Evolutionary conservation across 179 eudicot species (phyloP).

Genomic region (Drosera spatulata): DNA sequence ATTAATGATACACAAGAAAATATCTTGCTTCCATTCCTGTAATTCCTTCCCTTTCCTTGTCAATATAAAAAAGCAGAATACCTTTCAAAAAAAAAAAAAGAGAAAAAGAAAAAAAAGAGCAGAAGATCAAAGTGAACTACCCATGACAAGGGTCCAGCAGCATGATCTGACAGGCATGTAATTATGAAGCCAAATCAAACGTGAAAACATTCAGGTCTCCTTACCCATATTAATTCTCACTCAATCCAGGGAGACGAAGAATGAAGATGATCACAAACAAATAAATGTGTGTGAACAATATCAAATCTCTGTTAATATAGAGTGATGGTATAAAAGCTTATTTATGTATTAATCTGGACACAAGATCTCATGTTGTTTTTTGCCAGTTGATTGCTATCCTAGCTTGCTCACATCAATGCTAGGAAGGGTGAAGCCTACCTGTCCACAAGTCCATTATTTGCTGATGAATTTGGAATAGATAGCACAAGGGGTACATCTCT

Average conservation of each 20-base stretch:
- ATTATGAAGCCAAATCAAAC: background rate
- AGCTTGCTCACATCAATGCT: background rate
- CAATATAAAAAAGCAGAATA: too few relatives aligned
- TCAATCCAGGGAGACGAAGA: too few relatives aligned
- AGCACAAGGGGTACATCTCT: slow-evolving; percentile 31
- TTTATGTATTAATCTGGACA: background rate
- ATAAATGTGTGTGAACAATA: too few relatives aligned
- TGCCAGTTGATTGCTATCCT: background rate
- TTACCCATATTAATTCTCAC: background rate
- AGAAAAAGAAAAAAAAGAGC: too few relatives aligned
- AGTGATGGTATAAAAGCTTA: too few relatives aligned
- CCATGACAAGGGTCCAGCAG: background rate
- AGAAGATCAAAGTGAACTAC: too few relatives aligned
- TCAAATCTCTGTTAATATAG: too few relatives aligned
- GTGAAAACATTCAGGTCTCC: background rate
- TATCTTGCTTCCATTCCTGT: too few relatives aligned
- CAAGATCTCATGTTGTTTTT: background rate
- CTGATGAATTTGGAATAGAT: slow-evolving; percentile 54
- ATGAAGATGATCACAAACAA: too few relatives aligned
- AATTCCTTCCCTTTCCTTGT: too few relatives aligned
- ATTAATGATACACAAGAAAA: too few relatives aligned
- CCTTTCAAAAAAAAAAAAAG: too few relatives aligned
- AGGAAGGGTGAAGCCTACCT: slow-evolving; percentile 30
- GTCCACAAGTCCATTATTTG: slow-evolving; percentile 55
- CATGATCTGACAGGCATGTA: background rate